phyloP scores from a whole-genome alignment of 116 monocot genomes.

The Papilionanthe hybrid region DNA sequence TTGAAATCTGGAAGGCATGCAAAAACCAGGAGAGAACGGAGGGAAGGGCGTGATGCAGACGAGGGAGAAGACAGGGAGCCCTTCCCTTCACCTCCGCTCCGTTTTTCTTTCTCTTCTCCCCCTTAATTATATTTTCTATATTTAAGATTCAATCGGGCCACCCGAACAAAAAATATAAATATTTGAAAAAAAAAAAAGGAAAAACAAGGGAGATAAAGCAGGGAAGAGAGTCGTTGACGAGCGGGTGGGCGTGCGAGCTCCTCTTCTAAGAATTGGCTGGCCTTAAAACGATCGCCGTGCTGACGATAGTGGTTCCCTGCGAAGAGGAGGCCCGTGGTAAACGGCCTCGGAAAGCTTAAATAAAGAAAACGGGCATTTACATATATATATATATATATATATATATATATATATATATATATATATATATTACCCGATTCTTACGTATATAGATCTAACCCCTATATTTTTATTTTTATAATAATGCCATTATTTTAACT shows the following conservation, averaged over 20 bases:
- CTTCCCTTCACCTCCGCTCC: background rate
- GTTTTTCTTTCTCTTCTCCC: background rate
- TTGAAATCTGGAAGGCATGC: constrained; percentile 1
- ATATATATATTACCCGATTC: no score
- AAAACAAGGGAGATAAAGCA: background rate
- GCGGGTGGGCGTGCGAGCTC: background rate
- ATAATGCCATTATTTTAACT: no score
- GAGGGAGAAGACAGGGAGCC: background rate
- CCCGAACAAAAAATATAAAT: no score
- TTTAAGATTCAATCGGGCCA: background rate
- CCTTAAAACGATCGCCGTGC: background rate
- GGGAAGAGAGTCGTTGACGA: background rate
- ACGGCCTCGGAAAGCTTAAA: background rate
- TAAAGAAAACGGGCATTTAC: no score
- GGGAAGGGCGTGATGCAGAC: background rate
- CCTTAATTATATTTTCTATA: background rate
- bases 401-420: no score
- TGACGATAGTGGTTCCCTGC: background rate
- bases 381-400: no score
- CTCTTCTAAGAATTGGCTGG: background rate
- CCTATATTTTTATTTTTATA: no score
- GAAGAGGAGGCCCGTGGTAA: background rate
- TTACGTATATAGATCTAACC: no score
- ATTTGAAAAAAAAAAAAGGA: background rate
- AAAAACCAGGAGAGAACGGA: background rate